A percentile compares a stretch with the other conserved stretches of the same genome.
phyloP scores from a whole-genome alignment of 345 rosid species.

The Eucalyptus viminalis region DNA sequence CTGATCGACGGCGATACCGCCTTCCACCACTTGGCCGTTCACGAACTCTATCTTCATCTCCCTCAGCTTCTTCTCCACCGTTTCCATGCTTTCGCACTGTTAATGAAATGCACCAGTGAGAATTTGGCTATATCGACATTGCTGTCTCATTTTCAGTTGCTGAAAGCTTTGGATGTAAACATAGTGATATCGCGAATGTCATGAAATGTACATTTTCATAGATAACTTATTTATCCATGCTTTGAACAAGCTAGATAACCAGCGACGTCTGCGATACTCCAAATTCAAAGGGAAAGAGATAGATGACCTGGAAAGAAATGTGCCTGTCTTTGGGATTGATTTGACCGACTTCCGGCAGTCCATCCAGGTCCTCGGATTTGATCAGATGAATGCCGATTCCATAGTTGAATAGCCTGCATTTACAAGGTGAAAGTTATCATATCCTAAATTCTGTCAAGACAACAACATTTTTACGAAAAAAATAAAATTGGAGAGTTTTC shows the following conservation, averaged over 20 bases:
- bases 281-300: background rate
- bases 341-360: constrained; percentile 17
- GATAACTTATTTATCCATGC: background rate
- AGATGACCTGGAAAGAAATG: constrained; percentile 57
- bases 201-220: background rate
- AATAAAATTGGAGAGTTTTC: background rate
- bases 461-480: background rate
- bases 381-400: constrained; percentile 65
- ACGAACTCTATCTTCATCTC: constrained; percentile 36
- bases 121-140: background rate
- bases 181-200: background rate
- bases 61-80: constrained; percentile 34
- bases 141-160: background rate
- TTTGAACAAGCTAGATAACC: background rate
- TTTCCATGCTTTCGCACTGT: constrained; percentile 45
- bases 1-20: constrained; percentile 37
- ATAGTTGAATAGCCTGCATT: constrained; percentile 49
- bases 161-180: background rate
- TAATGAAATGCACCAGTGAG: background rate
- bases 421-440: background rate
- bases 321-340: constrained; percentile 67
- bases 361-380: constrained; percentile 39
- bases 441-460: background rate
- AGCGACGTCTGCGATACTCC: background rate
- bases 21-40: constrained; percentile 23